phyloP scores from a whole-genome alignment of 1,139 yeast genomes.

The Candida sojae region DNA sequence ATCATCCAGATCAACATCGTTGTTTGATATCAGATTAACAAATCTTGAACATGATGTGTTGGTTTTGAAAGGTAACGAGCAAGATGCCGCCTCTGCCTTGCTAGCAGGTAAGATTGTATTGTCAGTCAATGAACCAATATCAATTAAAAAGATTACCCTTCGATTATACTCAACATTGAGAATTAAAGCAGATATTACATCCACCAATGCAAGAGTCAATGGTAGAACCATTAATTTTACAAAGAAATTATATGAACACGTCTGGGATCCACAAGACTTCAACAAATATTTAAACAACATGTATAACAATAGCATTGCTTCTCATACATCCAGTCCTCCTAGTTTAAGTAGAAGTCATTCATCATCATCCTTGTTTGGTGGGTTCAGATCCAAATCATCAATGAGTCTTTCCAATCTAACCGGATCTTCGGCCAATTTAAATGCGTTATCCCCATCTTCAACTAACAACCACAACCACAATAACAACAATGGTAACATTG shows the following conservation, averaged over 20 bases:
- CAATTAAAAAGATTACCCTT: conserved; percentile 62
- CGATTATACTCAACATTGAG: conserved; percentile 66
- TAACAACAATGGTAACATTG: not conserved
- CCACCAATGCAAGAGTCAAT: conserved; percentile 8
- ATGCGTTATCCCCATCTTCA: conserved; percentile 11
- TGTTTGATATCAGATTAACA: conserved; percentile 63
- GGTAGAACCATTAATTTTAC: conserved; percentile 59
- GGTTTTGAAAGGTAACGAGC: conserved; percentile 73
- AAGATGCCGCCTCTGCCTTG: conserved; percentile 76
- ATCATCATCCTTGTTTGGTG: conserved; percentile 33
- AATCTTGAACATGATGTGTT: conserved; percentile 79
- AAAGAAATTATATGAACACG: conserved; percentile 68
- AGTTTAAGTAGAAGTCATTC: conserved; percentile 28
- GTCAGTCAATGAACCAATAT: conserved; percentile 73
- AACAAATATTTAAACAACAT: conserved; percentile 29
- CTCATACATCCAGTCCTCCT: conserved; percentile 18
- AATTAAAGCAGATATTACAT: conserved; percentile 31
- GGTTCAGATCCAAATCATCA: conserved; percentile 32
- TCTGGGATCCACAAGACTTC: conserved; percentile 71
- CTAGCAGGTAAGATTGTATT: conserved; percentile 78
- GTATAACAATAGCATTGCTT: conserved; percentile 24
- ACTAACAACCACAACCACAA: conserved; percentile 16
- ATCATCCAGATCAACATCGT: conserved; percentile 34
- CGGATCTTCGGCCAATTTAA: conserved; percentile 17
- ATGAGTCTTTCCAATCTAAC: conserved; percentile 22